A percentile compares a stretch with the other conserved stretches of the same genome.
Evolutionary conservation across 208 protist genomes (phyloP).

Genomic region (Plasmodiophora brassicae): DNA sequence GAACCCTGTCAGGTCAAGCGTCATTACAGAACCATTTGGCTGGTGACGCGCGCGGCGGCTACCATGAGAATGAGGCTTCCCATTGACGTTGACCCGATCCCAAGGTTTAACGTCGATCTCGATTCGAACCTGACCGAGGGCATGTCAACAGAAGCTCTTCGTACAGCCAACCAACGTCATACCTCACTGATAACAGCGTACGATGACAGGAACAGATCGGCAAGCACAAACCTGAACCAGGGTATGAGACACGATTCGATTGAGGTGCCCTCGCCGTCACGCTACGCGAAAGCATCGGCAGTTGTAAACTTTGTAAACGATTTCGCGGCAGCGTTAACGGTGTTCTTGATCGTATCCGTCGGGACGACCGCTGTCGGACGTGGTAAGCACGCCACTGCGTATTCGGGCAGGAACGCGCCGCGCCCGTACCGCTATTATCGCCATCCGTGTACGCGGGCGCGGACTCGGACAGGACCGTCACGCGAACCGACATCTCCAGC

Average conservation of each 20-base stretch:
- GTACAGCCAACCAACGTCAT: neutral
- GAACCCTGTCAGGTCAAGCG: neutral
- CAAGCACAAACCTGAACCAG: neutral
- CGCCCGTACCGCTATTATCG: neutral
- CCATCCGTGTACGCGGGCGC: neutral
- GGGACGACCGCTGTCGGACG: neutral
- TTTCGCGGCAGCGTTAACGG: neutral
- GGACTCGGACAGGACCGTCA: neutral
- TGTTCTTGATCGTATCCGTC: slow-evolving; percentile 25
- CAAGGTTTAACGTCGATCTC: neutral
- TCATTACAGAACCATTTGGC: neutral
- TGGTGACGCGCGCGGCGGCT: neutral
- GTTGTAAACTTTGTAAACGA: neutral
- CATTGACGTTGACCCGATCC: neutral
- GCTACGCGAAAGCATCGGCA: neutral
- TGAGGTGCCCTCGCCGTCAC: too few species aligned
- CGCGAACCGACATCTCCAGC: neutral
- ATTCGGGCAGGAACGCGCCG: too few species aligned
- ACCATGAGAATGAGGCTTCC: neutral
- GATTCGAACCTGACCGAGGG: slow-evolving; percentile 6
- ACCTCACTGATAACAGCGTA: neutral
- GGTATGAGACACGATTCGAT: too few species aligned
- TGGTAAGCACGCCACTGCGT: neutral
- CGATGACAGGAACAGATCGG: neutral
- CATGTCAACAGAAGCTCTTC: neutral